phyloP scores from a whole-genome alignment of 2,329 filamentous ascomycete species.

The Ophiostoma triangulosporum region DNA sequence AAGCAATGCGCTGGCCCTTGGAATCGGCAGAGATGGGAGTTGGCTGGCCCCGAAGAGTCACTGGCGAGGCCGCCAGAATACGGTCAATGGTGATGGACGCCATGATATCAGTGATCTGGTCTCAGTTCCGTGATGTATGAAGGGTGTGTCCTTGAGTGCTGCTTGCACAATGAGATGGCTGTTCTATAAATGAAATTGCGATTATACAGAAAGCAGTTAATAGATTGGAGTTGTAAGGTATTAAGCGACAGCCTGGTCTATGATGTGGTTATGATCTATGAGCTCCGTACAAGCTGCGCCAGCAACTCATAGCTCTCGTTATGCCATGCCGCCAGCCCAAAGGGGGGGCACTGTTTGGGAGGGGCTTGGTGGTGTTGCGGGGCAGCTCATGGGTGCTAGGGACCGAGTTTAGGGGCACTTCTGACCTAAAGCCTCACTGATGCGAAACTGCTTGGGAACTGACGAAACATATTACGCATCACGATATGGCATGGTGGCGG shows the following conservation, averaged over 20 bases:
- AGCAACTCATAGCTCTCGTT: not conserved
- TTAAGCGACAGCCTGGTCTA: too few relatives aligned
- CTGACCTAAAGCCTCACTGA: too few relatives aligned
- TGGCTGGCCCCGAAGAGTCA: slow-evolving; percentile 71
- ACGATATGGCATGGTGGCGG: too few relatives aligned
- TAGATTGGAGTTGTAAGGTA: too few relatives aligned
- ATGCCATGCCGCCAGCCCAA: not conserved
- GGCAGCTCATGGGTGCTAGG: slow-evolving; percentile 11
- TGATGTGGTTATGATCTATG: too few relatives aligned
- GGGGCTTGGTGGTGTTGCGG: slow-evolving; percentile 15
- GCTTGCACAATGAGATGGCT: too few relatives aligned
- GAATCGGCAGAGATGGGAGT: slow-evolving; percentile 78
- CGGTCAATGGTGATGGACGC: slow-evolving; percentile 40
- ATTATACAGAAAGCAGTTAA: too few relatives aligned
- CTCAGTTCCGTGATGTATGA: not conserved
- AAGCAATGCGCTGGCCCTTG: slow-evolving; percentile 84
- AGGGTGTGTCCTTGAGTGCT: not conserved
- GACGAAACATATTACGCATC: too few relatives aligned
- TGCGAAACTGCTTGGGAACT: too few relatives aligned
- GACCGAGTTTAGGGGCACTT: not conserved
- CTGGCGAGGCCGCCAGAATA: slow-evolving; percentile 76
- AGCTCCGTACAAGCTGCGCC: slow-evolving; percentile 3
- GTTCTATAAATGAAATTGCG: too few relatives aligned
- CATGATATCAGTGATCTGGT: slow-evolving; percentile 3
- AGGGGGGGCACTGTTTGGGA: slow-evolving; percentile 10